A percentile compares a stretch with the other conserved stretches of the same genome.
phyloP scores from a whole-genome alignment of 148 eudicot species.

The Chenopodium suecicum region DNA sequence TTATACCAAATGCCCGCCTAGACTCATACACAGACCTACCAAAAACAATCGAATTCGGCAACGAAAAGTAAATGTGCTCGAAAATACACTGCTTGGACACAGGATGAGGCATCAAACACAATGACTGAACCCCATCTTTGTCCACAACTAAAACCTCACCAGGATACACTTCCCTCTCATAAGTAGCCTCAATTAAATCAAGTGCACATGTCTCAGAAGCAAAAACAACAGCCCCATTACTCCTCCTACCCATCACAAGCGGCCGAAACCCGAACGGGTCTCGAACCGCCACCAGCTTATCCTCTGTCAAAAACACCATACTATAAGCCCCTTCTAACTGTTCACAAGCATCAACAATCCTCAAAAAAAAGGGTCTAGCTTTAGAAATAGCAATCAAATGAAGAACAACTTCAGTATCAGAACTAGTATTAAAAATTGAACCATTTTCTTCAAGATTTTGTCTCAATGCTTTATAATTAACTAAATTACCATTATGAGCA shows the following conservation, averaged over 20 bases:
- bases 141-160: slow-evolving; percentile 86
- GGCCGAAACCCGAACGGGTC: slow-evolving; percentile 92
- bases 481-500: slow-evolving; percentile 86
- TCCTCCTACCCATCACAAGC: slow-evolving; percentile 81
- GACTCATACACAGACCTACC: slow-evolving; percentile 77
- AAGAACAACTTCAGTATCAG: slow-evolving; percentile 81
- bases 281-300: slow-evolving; percentile 76
- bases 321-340: slow-evolving; percentile 78
- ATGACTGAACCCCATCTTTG: slow-evolving; percentile 60
- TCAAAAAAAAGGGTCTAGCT: slow-evolving; percentile 46
- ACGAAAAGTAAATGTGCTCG: slow-evolving; percentile 78
- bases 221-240: slow-evolving; percentile 81
- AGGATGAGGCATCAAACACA: slow-evolving; percentile 54
- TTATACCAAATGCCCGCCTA: slow-evolving; percentile 52
- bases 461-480: slow-evolving; percentile 56
- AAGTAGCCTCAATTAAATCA: slow-evolving; percentile 77
- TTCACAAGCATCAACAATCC: slow-evolving; percentile 51
- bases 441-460: slow-evolving; percentile 57
- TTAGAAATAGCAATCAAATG: slow-evolving; percentile 68
- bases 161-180: slow-evolving; percentile 76
- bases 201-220: slow-evolving; percentile 93
- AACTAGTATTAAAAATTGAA: slow-evolving; percentile 69
- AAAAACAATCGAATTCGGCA: slow-evolving; percentile 77
- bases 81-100: slow-evolving; percentile 82
- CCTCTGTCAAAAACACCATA: slow-evolving; percentile 78